phyloP scores from a whole-genome alignment of 106 monocot species.

The Phalaenopsis aphrodite region DNA sequence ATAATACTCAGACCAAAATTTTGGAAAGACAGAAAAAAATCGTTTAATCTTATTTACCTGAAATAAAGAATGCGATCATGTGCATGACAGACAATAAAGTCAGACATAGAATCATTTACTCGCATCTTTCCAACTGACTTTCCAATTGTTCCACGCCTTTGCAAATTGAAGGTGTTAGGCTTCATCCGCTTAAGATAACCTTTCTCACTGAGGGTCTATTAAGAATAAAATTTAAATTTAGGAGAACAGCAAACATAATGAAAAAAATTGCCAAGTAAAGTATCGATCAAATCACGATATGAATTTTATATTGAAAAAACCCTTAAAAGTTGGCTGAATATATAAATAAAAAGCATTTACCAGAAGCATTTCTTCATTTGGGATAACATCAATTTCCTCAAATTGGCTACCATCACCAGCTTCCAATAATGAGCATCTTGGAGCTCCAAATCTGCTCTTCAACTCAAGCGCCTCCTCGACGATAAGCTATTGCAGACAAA shows the following conservation, averaged over 20 bases:
- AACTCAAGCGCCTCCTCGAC: constrained; percentile 88
- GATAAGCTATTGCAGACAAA: constrained; percentile 46
- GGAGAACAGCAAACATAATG: background rate
- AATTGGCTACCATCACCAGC: constrained; percentile 64
- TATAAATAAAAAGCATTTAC: constrained; percentile 24
- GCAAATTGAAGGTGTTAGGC: constrained; percentile 76
- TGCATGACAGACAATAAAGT: constrained; percentile 84
- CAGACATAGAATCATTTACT: constrained; percentile 80
- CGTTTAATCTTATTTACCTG: constrained; percentile 38
- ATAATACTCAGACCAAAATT: background rate
- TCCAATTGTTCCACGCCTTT: constrained; percentile 94
- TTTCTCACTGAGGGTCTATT: constrained; percentile 83
- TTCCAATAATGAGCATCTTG: constrained; percentile 70
- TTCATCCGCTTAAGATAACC: constrained; percentile 95
- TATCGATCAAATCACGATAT: background rate
- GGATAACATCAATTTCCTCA: constrained; percentile 90
- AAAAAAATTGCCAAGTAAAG: background rate
- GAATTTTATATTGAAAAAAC: background rate
- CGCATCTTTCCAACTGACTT: constrained; percentile 99
- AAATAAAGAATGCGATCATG: constrained; percentile 97
- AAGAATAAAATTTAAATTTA: constrained; percentile 6
- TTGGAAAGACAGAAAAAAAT: background rate
- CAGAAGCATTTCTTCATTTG: constrained; percentile 97
- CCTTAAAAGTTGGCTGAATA: constrained; percentile 7
- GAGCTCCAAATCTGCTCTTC: constrained; percentile 79